A percentile compares a stretch with the other conserved stretches of the same genome.
Conservation (phyloP, 306 rosid species). For the cucumber (Cucumis sativus) region DNA sequence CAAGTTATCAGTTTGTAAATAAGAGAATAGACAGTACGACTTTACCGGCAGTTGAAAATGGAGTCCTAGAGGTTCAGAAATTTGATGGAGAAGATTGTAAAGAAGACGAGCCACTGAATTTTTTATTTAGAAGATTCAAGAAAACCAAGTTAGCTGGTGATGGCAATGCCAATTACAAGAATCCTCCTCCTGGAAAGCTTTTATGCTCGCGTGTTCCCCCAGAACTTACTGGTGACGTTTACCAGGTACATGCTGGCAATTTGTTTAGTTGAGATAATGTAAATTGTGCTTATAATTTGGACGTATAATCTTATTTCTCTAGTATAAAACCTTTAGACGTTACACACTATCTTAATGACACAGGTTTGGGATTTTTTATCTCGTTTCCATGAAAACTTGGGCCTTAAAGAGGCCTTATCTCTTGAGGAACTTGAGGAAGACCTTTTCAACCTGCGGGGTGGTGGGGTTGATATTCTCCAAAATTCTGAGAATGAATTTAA, state of each 20-base stretch:
- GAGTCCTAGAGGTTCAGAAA: constrained; percentile 41
- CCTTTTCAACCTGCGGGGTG: constrained; percentile 78
- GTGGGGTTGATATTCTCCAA: constrained; percentile 34
- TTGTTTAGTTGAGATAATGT: constrained; percentile 6
- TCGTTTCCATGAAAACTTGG: constrained; percentile 63
- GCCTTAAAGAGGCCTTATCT: constrained; percentile 45
- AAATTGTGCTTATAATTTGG: background rate
- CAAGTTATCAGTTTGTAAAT: constrained; percentile 43
- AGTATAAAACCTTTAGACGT: constrained; percentile 4
- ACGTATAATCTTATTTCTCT: constrained; percentile 1
- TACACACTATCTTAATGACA: background rate
- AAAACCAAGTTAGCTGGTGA: constrained; percentile 34
- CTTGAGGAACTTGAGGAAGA: constrained; percentile 78
- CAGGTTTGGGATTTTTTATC: constrained; percentile 76
- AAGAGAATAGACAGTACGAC: constrained; percentile 39
- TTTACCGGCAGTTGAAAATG: constrained; percentile 65
- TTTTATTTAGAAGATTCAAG: constrained; percentile 41
- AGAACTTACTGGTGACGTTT: constrained; percentile 70
- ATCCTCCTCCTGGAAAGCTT: constrained; percentile 81
- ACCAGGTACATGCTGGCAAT: constrained; percentile 49
- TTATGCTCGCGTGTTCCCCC: constrained; percentile 55
- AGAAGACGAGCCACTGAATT: constrained; percentile 35
- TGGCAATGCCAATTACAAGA: constrained; percentile 18
- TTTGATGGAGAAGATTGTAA: constrained; percentile 37
- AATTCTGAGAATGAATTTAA: constrained; percentile 32